A percentile compares a stretch with the other conserved stretches of the same genome.
Conservation (phyloP, 202 grass and related monocot genomes). For the Setaria italica region DNA sequence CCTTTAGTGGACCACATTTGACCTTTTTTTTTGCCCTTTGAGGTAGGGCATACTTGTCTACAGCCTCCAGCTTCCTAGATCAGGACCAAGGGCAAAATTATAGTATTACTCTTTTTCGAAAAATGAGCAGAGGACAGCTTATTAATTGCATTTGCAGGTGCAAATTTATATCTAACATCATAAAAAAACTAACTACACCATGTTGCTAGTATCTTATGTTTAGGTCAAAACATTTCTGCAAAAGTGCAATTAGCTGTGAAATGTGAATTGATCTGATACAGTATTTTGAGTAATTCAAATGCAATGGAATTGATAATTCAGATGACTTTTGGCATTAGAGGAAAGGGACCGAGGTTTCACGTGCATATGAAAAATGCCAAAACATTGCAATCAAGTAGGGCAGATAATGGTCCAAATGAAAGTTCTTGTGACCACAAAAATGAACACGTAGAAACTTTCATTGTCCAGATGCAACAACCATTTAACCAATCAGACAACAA, state of each 20-base stretch:
- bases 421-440: constrained; percentile 14
- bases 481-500: constrained; percentile 1
- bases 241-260: background rate
- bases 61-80: background rate
- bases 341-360: constrained; percentile 32
- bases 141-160: background rate
- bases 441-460: constrained; percentile 5
- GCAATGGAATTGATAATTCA: background rate
- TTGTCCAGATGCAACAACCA: background rate
- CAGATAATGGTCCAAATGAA: background rate
- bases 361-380: constrained; percentile 36
- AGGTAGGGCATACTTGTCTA: constrained; percentile 5
- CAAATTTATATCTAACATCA: background rate
- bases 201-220: background rate
- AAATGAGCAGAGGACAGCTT: background rate
- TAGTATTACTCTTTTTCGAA: constrained; percentile 3
- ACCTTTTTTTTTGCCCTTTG: constrained; percentile 34
- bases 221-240: background rate
- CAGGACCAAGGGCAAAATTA: background rate
- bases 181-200: background rate
- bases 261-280: background rate
- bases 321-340: background rate
- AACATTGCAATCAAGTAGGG: constrained; percentile 33
- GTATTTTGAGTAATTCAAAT: background rate
- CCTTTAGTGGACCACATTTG: constrained; percentile 44